Base-by-base conservation (phyloP, 2,329 filamentous ascomycete genomes). In the Ceratocystis lukuohia region DNA sequence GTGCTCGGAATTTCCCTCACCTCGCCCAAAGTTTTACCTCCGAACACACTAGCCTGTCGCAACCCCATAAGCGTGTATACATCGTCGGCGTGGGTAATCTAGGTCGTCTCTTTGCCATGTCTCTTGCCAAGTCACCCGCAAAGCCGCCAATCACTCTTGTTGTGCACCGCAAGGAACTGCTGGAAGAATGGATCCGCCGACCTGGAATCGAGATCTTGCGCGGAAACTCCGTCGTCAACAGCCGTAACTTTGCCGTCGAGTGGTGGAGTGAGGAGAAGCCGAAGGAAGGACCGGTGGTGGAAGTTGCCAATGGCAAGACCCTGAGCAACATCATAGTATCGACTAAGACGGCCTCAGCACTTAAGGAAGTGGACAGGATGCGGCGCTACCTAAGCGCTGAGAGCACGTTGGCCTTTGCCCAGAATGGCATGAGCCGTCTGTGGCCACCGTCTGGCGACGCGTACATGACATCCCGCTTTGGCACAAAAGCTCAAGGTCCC, bases 81-180 rank as follows among this genome's bases (percentile, higher is more conserved):
- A 81, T 96, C 61, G 77, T 96, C 2, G 92, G 93, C 10, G 73
- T 88, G 10, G 92, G 92, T 45, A 95, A 91, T 72, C 79, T 96
- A 12, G 92, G 91, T 15, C 84, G 84, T 56, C 83, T 96, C 30
- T 84, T 92, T 69, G 91, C 92, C 30, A 86, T 87, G 72, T 84
- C 84, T 25, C 78, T 96, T 10, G 82, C 84, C 25, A 80, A 82
- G 22, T 77, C 85, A 7, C 71, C 75, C 0, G 75, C 82, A 22
- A 80, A 82, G 2, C 89, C 90, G 3, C 88, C 88, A 0, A 82
- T 96, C 46, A 93, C 90, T 0, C 80, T 96, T 5, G 80, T 96
- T n/a, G 80, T 96, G 45, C 88, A 91, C 72, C 80, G 79, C n/a
- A 73, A 73, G 63, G 75, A 77, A 30, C 77, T 82, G 2, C 74